These are phyloP conservation scores for Heliosperma pusillum DNA, from an alignment of 148 eudicot species.

Conservation along the genomic window DNA sequence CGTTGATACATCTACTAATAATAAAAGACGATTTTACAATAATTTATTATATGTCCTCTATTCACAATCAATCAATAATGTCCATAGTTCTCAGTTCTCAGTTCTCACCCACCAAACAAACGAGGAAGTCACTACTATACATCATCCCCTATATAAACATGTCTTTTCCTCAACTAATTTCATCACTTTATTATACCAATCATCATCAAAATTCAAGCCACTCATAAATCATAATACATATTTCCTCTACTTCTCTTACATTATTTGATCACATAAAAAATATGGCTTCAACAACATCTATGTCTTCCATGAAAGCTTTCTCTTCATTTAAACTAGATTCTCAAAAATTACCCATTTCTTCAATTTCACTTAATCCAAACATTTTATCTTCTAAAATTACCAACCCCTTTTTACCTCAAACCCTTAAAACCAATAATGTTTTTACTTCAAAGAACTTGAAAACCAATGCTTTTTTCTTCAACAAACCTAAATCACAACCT, in stretches of 20 bases:
- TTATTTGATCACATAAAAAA: neutral
- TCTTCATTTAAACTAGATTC: slow-evolving; percentile 13
- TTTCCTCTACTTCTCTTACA: neutral
- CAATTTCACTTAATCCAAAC: slow-evolving; percentile 10
- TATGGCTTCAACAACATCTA: slow-evolving; percentile 21
- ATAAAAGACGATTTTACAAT: no score
- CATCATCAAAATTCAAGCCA: neutral
- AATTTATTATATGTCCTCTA: no score
- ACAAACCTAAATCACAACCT: slow-evolving; percentile 4
- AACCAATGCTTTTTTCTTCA: slow-evolving; percentile 11
- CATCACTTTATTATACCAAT: no score
- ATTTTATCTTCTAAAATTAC: neutral
- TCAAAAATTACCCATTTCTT: slow-evolving; percentile 1
- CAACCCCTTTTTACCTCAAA: slow-evolving; percentile 17
- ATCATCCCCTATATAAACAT: neutral
- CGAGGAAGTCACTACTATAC: neutral
- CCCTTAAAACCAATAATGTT: slow-evolving; percentile 16
- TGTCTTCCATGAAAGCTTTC: slow-evolving; percentile 7
- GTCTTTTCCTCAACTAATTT: neutral
- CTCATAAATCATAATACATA: no score
- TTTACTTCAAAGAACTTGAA: slow-evolving; percentile 1
- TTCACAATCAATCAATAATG: no score
- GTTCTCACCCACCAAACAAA: neutral
- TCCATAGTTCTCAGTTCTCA: no score
- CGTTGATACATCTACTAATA: no score